Evolutionary conservation across 345 rosid species (phyloP).

Genomic region (Camelina neglecta): DNA sequence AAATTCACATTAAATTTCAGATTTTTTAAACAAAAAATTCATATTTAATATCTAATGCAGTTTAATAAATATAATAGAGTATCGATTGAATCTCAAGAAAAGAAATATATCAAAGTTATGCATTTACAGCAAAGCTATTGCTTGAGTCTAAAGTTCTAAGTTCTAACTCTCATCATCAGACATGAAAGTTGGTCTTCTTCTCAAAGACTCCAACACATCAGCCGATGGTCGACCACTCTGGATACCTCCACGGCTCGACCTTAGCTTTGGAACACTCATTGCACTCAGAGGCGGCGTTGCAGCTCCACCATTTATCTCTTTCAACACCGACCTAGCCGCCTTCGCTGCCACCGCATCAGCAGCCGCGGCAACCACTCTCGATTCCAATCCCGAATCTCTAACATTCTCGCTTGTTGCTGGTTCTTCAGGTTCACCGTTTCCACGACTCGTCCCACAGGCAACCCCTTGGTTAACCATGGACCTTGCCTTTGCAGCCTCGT

Average conservation of each 20-base stretch:
- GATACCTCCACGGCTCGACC: conserved; percentile 47
- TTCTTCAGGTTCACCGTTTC: conserved; percentile 30
- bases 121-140: conserved; percentile 27
- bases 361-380: conserved; percentile 63
- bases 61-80: too few species aligned
- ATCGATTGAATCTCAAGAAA: too few species aligned
- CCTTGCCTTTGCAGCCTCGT: conserved; percentile 72
- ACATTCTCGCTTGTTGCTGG: conserved; percentile 37
- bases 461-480: conserved; percentile 58
- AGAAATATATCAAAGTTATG: not conserved
- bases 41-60: too few species aligned
- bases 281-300: conserved; percentile 73
- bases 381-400: conserved; percentile 36
- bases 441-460: conserved; percentile 47
- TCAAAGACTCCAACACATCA: conserved; percentile 75
- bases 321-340: conserved; percentile 69
- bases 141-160: not conserved
- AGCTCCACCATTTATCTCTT: conserved; percentile 67
- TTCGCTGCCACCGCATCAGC: conserved; percentile 72
- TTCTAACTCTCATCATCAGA: conserved; percentile 68
- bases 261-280: conserved; percentile 76
- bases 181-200: conserved; percentile 67
- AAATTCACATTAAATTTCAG: too few species aligned
- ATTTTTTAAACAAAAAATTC: too few species aligned
- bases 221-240: conserved; percentile 53